Evolutionary conservation across 2,329 filamentous ascomycete species (phyloP).

Genomic region (Huntiella abstrusa): DNA sequence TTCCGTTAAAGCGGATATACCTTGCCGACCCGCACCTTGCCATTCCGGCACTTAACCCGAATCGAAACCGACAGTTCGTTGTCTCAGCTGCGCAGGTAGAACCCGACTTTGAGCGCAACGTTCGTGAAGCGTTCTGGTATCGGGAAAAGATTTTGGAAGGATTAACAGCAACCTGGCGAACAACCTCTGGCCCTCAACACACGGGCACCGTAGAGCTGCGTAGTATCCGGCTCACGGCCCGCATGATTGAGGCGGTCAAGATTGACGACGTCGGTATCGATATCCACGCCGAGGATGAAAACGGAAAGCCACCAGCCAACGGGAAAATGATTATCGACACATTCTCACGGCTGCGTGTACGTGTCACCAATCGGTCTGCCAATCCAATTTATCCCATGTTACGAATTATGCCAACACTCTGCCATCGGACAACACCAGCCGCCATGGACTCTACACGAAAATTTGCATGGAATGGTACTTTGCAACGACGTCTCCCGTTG

Average conservation of each 20-base stretch:
- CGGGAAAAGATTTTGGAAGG: constrained; percentile 59
- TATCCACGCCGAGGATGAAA: constrained; percentile 13
- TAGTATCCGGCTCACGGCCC: constrained; percentile 49
- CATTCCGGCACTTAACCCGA: constrained; percentile 63
- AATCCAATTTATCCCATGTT: constrained; percentile 52
- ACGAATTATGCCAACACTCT: constrained; percentile 57
- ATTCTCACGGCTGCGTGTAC: constrained; percentile 53
- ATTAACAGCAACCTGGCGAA: constrained; percentile 54
- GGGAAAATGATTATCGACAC: constrained; percentile 21
- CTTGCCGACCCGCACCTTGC: constrained; percentile 57
- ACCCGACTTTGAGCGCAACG: constrained; percentile 59
- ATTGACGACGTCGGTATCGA: constrained; percentile 60
- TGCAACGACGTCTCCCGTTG: constrained; percentile 54
- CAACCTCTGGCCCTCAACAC: constrained; percentile 29
- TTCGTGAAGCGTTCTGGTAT: constrained; percentile 80
- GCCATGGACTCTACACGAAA: constrained; percentile 69
- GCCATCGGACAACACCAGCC: constrained; percentile 50
- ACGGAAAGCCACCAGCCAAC: constrained; percentile 12
- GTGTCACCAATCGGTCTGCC: constrained; percentile 53
- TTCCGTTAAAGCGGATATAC: constrained; percentile 59
- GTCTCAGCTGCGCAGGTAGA: constrained; percentile 64
- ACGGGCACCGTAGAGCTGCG: constrained; percentile 58
- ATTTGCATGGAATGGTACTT: constrained; percentile 65
- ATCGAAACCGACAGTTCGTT: constrained; percentile 79
- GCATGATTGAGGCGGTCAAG: constrained; percentile 70